These are phyloP conservation scores for Pseudopyrenochaeta lycopersici DNA, from an alignment of 2,329 filamentous ascomycete genomes.

Conservation along the genomic window DNA sequence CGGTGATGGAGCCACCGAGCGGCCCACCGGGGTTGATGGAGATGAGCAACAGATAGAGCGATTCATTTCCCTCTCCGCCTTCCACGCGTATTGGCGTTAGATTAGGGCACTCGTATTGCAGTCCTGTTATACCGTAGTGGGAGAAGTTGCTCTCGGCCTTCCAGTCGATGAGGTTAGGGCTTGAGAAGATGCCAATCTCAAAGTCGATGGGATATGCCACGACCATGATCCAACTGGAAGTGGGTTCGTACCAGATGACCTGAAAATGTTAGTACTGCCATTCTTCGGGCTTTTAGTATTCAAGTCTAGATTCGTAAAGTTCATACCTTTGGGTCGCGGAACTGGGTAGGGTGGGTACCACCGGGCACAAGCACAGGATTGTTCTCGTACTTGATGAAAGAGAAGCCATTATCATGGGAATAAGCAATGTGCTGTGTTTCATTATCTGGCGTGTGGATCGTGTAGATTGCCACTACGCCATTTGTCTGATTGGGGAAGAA, in stretches of 20 bases:
- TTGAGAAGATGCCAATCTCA: conserved; percentile 69
- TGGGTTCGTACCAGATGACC: conserved; percentile 62
- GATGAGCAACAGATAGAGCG: conserved; percentile 58
- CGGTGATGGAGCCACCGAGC: conserved; percentile 62
- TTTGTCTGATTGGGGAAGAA: conserved; percentile 70
- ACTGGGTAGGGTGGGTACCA: conserved; percentile 61
- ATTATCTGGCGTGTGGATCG: conserved; percentile 52
- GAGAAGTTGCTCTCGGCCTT: conserved; percentile 67
- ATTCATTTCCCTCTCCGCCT: conserved; percentile 43
- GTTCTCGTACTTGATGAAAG: conserved; percentile 65
- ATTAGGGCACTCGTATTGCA: conserved; percentile 72
- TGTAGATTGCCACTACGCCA: conserved; percentile 70
- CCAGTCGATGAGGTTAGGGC: conserved; percentile 67
- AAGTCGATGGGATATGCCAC: conserved; percentile 65
- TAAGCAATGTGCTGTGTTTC: conserved; percentile 70
- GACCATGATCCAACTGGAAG: conserved; percentile 65
- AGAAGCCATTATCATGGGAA: conserved; percentile 68
- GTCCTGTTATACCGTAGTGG: conserved; percentile 60
- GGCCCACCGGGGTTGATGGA: conserved; percentile 68
- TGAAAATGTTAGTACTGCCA: no score
- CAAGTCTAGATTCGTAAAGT: no score
- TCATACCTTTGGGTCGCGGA: conserved; percentile 69
- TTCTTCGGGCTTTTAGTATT: no score
- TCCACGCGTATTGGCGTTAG: conserved; percentile 64
- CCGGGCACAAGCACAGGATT: conserved; percentile 67